These are phyloP conservation scores for Ascobolus immersus DNA, from an alignment of 495 filamentous ascomycete species.

Conservation along the genomic window DNA sequence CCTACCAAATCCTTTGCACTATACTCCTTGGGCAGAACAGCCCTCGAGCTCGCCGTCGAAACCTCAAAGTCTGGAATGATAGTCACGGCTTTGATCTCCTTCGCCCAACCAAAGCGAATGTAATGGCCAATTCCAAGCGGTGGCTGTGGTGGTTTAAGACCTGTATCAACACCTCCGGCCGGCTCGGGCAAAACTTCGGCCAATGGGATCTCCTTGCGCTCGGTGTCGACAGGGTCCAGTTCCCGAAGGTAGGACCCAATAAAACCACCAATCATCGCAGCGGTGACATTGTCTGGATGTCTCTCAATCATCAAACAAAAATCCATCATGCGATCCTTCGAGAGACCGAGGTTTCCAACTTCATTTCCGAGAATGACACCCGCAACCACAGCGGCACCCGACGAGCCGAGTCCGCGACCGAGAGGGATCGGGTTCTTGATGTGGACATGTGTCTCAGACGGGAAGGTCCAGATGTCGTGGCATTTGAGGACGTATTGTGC, in stretches of 20 bases:
- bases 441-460: conserved; percentile 63
- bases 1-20: conserved; percentile 50
- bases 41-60: conserved; percentile 61
- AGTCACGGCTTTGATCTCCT: conserved; percentile 79
- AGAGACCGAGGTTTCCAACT: conserved; percentile 53
- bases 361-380: conserved; percentile 79
- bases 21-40: conserved; percentile 54
- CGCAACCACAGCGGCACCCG: conserved; percentile 80
- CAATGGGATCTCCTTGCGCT: conserved; percentile 74
- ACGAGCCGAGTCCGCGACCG: conserved; percentile 70
- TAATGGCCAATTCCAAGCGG: conserved; percentile 77
- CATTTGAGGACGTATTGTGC: conserved; percentile 82
- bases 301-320: conserved; percentile 93
- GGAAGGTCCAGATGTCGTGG: conserved; percentile 59
- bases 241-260: conserved; percentile 87
- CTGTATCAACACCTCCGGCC: conserved; percentile 69
- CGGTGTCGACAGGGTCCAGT: conserved; percentile 58
- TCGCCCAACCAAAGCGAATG: conserved; percentile 71
- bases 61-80: conserved; percentile 91
- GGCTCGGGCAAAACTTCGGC: conserved; percentile 75
- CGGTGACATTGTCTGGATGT: conserved; percentile 91
- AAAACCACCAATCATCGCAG: conserved; percentile 86
- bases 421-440: conserved; percentile 84
- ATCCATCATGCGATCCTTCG: conserved; percentile 65
- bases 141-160: conserved; percentile 58